Percentiles rank a stretch among this genome's conserved stretches.
phyloP scores from a whole-genome alignment of 257 asterid species.

The Solanum dulcamara region DNA sequence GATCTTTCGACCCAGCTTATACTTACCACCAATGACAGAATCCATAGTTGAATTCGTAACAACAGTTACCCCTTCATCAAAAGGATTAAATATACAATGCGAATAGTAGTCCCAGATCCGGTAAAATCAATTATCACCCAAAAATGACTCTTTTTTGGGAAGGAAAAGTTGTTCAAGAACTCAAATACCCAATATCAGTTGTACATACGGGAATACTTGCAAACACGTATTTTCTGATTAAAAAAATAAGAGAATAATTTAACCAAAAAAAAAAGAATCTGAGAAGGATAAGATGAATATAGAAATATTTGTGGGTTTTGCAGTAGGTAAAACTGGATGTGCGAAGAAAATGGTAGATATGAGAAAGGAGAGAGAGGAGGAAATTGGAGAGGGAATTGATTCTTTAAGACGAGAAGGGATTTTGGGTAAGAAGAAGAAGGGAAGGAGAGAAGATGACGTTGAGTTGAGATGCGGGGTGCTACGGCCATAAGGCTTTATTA shows the following conservation, averaged over 20 bases:
- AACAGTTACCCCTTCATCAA: neutral
- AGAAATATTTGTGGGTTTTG: neutral
- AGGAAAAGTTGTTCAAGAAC: neutral
- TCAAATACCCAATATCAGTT: neutral
- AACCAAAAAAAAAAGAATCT: neutral
- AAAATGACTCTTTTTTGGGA: neutral
- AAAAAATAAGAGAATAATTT: neutral
- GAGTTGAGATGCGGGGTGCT: neutral
- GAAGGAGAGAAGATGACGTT: neutral
- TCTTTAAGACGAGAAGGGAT: neutral
- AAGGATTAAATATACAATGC: neutral
- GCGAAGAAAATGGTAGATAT: neutral
- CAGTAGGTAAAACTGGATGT: neutral
- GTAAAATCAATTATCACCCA: neutral
- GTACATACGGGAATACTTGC: neutral
- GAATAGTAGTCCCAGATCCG: neutral
- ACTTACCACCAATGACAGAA: conserved; percentile 66
- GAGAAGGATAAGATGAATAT: neutral
- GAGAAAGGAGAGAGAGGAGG: neutral
- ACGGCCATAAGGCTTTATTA: neutral
- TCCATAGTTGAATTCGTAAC: conserved; percentile 38
- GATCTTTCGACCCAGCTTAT: conserved; percentile 74
- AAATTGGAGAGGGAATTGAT: neutral
- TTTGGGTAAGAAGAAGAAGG: neutral
- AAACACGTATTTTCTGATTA: neutral